Evolutionary conservation across 371 early-diverging fungal species (phyloP).

Genomic region (Saksenaea vasiformis): DNA sequence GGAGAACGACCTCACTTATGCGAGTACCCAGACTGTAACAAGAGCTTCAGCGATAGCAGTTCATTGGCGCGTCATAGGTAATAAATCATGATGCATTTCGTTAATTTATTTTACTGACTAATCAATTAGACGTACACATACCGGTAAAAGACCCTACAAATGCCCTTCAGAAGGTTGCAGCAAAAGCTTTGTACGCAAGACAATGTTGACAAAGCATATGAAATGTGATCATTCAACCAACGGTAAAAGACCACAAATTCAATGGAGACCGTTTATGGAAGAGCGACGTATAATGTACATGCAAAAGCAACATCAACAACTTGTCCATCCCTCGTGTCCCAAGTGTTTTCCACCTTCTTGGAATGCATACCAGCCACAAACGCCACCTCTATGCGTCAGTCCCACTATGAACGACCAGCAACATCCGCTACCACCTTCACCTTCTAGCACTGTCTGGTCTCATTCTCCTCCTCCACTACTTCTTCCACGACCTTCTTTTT

Average conservation of each 20-base stretch:
- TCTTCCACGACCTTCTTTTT: constrained; percentile 10
- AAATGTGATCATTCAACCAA: constrained; percentile 40
- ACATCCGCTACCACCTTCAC: constrained; percentile 31
- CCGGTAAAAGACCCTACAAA: constrained; percentile 72
- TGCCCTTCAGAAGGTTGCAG: constrained; percentile 61
- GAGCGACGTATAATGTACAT: constrained; percentile 39
- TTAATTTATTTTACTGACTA: neutral
- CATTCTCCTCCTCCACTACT: constrained; percentile 10
- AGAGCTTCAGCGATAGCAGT: constrained; percentile 65
- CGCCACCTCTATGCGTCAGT: constrained; percentile 29
- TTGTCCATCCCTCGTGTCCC: constrained; percentile 15
- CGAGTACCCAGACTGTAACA: constrained; percentile 59
- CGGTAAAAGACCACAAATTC: constrained; percentile 44
- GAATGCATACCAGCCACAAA: constrained; percentile 7
- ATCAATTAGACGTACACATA: constrained; percentile 60
- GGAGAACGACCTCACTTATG: constrained; percentile 82
- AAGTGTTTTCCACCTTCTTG: constrained; percentile 13
- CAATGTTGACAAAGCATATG: constrained; percentile 70
- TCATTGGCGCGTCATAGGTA: constrained; percentile 52
- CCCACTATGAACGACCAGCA: constrained; percentile 24
- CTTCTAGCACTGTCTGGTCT: constrained; percentile 27
- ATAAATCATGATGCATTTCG: neutral
- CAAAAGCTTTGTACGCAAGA: constrained; percentile 72
- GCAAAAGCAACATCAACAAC: constrained; percentile 30
- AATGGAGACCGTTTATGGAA: constrained; percentile 54